phyloP scores from a whole-genome alignment of 1,139 yeast genomes.

The Geotrichum bryndzae region DNA sequence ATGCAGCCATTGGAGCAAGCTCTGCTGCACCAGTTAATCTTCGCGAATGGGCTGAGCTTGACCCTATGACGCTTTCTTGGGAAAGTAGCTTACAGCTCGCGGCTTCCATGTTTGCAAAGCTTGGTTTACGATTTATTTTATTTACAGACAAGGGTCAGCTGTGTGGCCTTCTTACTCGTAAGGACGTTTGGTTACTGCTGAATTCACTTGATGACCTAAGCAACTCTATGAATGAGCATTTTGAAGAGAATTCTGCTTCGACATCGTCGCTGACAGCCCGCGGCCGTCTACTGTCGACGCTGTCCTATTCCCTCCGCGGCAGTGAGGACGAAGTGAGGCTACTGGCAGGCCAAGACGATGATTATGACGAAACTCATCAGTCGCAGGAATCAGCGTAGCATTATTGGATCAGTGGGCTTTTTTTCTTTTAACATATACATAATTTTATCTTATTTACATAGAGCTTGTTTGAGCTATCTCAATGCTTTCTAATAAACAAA shows the following conservation, averaged over 20 bases:
- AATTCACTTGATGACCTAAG: conserved; percentile 19
- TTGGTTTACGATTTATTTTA: conserved; percentile 49
- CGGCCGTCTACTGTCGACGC: conserved; percentile 15
- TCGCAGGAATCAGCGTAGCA: background rate
- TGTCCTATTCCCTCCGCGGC: conserved; percentile 16
- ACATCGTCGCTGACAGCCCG: conserved; percentile 13
- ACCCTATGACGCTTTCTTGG: conserved; percentile 31
- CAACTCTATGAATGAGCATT: conserved; percentile 9
- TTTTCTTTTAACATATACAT: background rate
- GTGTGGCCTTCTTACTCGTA: conserved; percentile 59
- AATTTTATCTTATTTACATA: background rate
- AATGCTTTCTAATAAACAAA: background rate
- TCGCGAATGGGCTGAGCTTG: conserved; percentile 28
- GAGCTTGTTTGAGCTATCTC: background rate
- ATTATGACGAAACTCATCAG: background rate
- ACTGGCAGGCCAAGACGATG: conserved; percentile 14
- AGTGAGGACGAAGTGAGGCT: conserved; percentile 16
- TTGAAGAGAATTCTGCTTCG: conserved; percentile 2
- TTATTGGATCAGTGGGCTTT: background rate
- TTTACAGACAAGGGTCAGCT: conserved; percentile 44
- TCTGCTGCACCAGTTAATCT: conserved; percentile 19
- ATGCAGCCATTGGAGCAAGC: background rate
- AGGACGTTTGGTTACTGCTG: conserved; percentile 54
- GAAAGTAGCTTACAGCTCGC: conserved; percentile 40
- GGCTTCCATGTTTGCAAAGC: conserved; percentile 45